Percentiles rank a stretch among this genome's conserved stretches.
These are phyloP conservation scores for Lasiosphaeria hispida DNA, from an alignment of 495 filamentous ascomycete species.

Conservation along the genomic window DNA sequence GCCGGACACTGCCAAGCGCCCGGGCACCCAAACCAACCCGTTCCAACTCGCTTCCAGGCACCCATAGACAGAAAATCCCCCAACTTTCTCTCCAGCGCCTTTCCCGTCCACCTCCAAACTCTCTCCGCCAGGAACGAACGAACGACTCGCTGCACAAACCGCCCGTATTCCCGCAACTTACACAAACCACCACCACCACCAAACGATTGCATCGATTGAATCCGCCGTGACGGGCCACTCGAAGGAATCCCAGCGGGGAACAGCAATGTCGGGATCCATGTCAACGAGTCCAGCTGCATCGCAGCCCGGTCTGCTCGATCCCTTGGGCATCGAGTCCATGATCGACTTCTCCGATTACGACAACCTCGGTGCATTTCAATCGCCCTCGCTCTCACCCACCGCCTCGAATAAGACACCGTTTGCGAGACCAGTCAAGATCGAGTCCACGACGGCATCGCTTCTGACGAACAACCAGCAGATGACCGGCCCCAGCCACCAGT, in stretches of 20 bases:
- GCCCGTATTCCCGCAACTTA: background rate
- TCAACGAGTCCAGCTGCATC: constrained; percentile 23
- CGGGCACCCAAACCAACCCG: constrained; percentile 18
- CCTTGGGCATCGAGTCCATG: constrained; percentile 31
- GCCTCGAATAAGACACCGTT: constrained; percentile 35
- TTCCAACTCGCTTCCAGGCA: constrained; percentile 23
- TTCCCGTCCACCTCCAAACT: constrained; percentile 18
- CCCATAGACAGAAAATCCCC: constrained; percentile 36
- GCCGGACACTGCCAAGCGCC: constrained; percentile 27
- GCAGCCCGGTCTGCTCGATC: constrained; percentile 17
- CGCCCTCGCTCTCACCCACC: constrained; percentile 48
- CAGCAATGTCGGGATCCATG: constrained; percentile 28
- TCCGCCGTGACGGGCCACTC: background rate
- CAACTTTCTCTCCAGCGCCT: constrained; percentile 16
- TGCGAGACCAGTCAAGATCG: constrained; percentile 37
- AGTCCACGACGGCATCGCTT: constrained; percentile 36
- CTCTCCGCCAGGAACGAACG: constrained; percentile 5
- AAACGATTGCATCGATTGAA: background rate
- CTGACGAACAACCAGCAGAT: constrained; percentile 53
- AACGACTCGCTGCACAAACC: background rate
- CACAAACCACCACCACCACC: background rate
- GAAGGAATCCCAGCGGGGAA: constrained; percentile 9
- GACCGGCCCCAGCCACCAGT: constrained; percentile 84
- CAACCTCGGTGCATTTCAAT: constrained; percentile 35
- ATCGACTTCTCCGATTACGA: constrained; percentile 52